Evolutionary conservation across 2,329 filamentous ascomycete genomes (phyloP).

Genomic region (Colletotrichum eleusines): DNA sequence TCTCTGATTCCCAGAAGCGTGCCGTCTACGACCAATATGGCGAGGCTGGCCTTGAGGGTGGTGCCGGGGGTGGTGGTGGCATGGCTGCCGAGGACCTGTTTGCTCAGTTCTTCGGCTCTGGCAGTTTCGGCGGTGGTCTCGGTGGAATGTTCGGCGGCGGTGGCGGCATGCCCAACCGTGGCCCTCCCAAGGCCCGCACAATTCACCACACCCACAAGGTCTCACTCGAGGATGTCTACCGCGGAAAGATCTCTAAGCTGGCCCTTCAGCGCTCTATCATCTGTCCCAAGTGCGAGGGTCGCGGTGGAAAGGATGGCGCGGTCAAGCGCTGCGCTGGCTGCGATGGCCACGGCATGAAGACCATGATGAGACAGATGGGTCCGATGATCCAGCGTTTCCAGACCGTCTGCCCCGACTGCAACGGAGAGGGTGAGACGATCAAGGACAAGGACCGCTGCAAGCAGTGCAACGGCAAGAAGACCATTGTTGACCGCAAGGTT

Average conservation of each 20-base stretch:
- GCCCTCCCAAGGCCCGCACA: slow-evolving; percentile 89
- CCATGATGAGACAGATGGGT: slow-evolving; percentile 99
- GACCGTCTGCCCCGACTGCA: slow-evolving; percentile 98
- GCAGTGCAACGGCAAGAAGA: slow-evolving; percentile 97
- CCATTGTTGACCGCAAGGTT: slow-evolving; percentile 95
- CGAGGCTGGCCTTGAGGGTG: slow-evolving; percentile 94
- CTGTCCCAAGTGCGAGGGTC: slow-evolving; percentile 92
- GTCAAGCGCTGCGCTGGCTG: slow-evolving; percentile 93
- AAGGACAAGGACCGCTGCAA: slow-evolving; percentile 99
- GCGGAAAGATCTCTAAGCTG: slow-evolving; percentile 96
- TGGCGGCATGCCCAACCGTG: slow-evolving; percentile 78
- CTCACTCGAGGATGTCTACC: slow-evolving; percentile 96
- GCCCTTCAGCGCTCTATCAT: slow-evolving; percentile 98
- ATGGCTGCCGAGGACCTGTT: slow-evolving; percentile 98
- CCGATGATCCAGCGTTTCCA: slow-evolving; percentile 99
- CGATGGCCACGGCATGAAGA: slow-evolving; percentile 98
- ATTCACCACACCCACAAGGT: slow-evolving; percentile 99
- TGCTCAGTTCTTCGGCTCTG: slow-evolving; percentile 92
- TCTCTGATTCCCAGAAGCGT: slow-evolving; percentile 93
- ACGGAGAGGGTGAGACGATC: slow-evolving; percentile 96
- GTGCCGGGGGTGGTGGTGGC: slow-evolving; percentile 78
- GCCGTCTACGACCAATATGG: slow-evolving; percentile 96
- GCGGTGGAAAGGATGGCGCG: slow-evolving; percentile 97
- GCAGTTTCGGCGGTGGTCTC: slow-evolving; percentile 78
- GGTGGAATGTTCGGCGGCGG: slow-evolving; percentile 81